Conservation (phyloP, 495 filamentous ascomycete species). For the Staphylotrichum longicolle region DNA sequence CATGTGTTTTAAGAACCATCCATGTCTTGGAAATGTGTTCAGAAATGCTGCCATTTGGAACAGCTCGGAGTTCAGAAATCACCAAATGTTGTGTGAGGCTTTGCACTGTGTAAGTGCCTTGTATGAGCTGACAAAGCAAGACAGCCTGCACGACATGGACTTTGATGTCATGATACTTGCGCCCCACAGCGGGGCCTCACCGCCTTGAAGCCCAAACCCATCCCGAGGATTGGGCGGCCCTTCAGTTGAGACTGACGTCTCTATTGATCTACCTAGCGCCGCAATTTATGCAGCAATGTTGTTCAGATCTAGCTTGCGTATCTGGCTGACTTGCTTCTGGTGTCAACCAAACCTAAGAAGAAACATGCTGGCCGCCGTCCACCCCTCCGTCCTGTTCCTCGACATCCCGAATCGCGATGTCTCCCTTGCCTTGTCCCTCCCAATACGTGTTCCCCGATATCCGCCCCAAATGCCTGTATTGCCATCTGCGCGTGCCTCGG, state of each 20-base stretch:
- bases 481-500: conserved; percentile 25
- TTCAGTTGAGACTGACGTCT: conserved; percentile 16
- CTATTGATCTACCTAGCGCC: conserved; percentile 31
- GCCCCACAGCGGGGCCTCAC: conserved; percentile 21
- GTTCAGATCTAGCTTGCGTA: conserved; percentile 32
- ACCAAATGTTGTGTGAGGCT: too few species aligned
- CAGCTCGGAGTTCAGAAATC: too few species aligned
- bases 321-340: conserved; percentile 21
- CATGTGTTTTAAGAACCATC: too few species aligned
- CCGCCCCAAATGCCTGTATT: conserved; percentile 26
- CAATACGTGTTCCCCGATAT: conserved; percentile 16
- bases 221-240: too few species aligned
- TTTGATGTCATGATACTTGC: background rate
- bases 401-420: conserved; percentile 17
- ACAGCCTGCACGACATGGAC: too few species aligned
- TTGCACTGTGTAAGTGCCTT: too few species aligned
- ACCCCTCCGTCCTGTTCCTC: conserved; percentile 2
- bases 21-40: too few species aligned
- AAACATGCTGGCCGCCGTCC: conserved; percentile 25
- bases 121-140: too few species aligned
- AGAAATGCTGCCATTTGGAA: too few species aligned
- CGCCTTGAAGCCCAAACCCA: conserved; percentile 17
- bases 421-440: conserved; percentile 10
- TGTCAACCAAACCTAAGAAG: conserved; percentile 20
- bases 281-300: conserved; percentile 27